Percentiles rank a stretch among this genome's conserved stretches.
These are phyloP conservation scores for Naganishia cerealis DNA, from an alignment of 1,284 basidiomycete genomes.

Conservation along the genomic window DNA sequence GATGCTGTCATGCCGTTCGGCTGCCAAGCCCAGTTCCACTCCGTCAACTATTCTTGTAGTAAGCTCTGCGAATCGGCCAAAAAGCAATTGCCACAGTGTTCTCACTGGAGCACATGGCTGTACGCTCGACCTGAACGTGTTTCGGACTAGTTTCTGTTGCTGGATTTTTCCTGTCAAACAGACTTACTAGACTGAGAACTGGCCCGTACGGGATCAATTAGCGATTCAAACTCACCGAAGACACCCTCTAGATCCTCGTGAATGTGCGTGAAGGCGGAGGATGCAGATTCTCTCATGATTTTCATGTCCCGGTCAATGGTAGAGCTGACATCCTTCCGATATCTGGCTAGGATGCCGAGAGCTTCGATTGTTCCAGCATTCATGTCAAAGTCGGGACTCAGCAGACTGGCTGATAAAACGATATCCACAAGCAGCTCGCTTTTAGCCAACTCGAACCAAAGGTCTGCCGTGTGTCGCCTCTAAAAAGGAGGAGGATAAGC, in stretches of 20 bases:
- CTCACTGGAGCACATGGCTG: constrained; percentile 10
- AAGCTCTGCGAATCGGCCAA: constrained; percentile 28
- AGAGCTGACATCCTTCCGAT: constrained; percentile 4
- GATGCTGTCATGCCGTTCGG: constrained; percentile 18
- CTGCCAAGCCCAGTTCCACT: constrained; percentile 10
- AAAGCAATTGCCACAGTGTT: constrained; percentile 31
- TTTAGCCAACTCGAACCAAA: constrained; percentile 20
- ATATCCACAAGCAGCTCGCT: constrained; percentile 23
- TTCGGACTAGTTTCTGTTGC: constrained; percentile 30
- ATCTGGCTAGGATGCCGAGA: constrained; percentile 6
- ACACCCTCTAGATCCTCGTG: constrained; percentile 12
- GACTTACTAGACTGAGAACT: neutral
- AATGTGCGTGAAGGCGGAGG: constrained; percentile 12
- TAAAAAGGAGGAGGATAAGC: neutral
- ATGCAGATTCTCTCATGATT: constrained; percentile 15
- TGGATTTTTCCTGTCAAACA: constrained; percentile 14
- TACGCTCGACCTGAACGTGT: constrained; percentile 9
- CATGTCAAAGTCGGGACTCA: constrained; percentile 26
- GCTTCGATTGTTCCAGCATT: constrained; percentile 16
- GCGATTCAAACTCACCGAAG: constrained; percentile 6
- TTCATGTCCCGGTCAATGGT: constrained; percentile 21
- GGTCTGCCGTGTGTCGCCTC: constrained; percentile 18
- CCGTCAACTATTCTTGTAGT: constrained; percentile 28
- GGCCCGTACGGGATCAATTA: neutral
- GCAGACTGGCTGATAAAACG: constrained; percentile 7